phyloP scores from a whole-genome alignment of 495 filamentous ascomycete species.

The Hyaloscypha variabilis region DNA sequence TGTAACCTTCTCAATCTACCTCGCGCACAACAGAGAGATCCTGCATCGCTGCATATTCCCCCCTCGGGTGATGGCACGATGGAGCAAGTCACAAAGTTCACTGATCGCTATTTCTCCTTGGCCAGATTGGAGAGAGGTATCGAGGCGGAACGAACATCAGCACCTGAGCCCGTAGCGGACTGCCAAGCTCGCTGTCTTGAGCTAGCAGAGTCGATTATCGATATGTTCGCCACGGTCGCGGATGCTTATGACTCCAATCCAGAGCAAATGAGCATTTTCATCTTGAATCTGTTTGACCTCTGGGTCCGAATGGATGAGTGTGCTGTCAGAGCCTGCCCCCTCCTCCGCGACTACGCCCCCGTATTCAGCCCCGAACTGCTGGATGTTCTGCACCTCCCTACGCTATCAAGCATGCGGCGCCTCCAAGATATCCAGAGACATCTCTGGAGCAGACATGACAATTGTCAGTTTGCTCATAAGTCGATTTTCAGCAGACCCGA shows the following conservation, averaged over 20 bases:
- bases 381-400: constrained; percentile 43
- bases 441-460: constrained; percentile 35
- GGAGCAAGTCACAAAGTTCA: constrained; percentile 25
- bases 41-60: not conserved
- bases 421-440: constrained; percentile 44
- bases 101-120: constrained; percentile 34
- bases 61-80: not conserved
- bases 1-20: not conserved
- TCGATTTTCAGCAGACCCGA: constrained; percentile 43
- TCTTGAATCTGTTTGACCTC: constrained; percentile 26
- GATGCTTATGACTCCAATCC: constrained; percentile 47
- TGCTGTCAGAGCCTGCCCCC: constrained; percentile 1
- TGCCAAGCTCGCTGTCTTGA: constrained; percentile 18
- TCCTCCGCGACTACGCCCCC: constrained; percentile 20
- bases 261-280: constrained; percentile 35
- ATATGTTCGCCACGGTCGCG: constrained; percentile 37
- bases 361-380: constrained; percentile 34
- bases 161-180: not conserved
- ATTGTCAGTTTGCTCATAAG: not conserved
- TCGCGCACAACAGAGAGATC: not conserved
- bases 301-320: constrained; percentile 25
- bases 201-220: constrained; percentile 40
- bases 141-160: constrained; percentile 25
- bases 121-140: constrained; percentile 34
- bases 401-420: constrained; percentile 38